These are phyloP conservation scores for Rhizoclosmatium globosum DNA, from an alignment of 192 early-diverging fungal species.

Conservation along the genomic window DNA sequence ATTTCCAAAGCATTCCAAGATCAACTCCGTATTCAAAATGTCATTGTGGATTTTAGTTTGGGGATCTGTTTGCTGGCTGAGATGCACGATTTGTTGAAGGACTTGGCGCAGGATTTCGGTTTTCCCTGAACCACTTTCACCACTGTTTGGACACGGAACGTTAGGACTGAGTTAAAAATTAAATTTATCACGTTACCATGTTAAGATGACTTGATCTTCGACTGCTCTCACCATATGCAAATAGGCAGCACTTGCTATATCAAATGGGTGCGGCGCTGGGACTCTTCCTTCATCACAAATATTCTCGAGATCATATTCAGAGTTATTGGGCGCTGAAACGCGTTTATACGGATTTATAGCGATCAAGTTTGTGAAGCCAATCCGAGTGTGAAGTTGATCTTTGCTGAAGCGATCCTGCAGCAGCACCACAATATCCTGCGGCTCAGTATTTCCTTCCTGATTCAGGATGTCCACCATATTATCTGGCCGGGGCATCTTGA, in stretches of 20 bases:
- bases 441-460: conserved; percentile 1
- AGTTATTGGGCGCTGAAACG: conserved; percentile 14
- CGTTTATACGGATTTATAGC: conserved; percentile 36
- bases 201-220: conserved; percentile 44
- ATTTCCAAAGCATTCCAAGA: conserved; percentile 90
- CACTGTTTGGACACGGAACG: conserved; percentile 23
- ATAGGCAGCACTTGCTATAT: conserved; percentile 40
- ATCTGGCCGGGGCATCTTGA: background rate
- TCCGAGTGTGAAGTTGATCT: conserved; percentile 30
- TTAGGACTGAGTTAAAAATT: background rate
- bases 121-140: conserved; percentile 55
- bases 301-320: conserved; percentile 20
- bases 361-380: conserved; percentile 32
- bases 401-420: conserved; percentile 28
- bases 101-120: conserved; percentile 42
- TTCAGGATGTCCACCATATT: conserved; percentile 9
- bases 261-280: conserved; percentile 28
- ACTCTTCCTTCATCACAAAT: conserved; percentile 12
- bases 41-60: conserved; percentile 36
- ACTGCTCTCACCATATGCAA: conserved; percentile 34
- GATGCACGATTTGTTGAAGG: conserved; percentile 44
- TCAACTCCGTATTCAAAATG: conserved; percentile 69
- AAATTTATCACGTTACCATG: conserved; percentile 30
- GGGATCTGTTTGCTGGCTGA: conserved; percentile 42
- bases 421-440: background rate